A percentile compares a stretch with the other conserved stretches of the same genome.
Conservation (phyloP, 768 basidiomycete genomes). For the Mrakia frigida region DNA sequence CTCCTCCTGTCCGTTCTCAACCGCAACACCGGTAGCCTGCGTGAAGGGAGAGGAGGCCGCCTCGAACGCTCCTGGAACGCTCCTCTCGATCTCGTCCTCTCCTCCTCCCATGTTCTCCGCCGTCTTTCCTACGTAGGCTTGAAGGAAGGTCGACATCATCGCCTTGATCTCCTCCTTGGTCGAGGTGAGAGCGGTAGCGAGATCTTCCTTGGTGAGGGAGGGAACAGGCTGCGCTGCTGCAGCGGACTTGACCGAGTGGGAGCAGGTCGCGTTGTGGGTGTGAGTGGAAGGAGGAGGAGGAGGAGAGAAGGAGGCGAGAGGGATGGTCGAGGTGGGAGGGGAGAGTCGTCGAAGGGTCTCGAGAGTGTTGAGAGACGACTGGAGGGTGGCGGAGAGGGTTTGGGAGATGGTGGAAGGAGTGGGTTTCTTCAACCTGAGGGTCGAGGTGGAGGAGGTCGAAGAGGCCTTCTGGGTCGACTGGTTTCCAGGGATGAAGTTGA, state of each 20-base stretch:
- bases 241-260: background rate
- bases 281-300: too few relatives aligned
- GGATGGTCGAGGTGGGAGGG: constrained; percentile 12
- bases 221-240: background rate
- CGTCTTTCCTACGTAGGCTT: constrained; percentile 53
- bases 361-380: constrained; percentile 22
- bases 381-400: constrained; percentile 14
- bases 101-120: constrained; percentile 46
- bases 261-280: background rate
- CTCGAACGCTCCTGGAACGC: background rate
- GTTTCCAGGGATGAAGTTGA: background rate
- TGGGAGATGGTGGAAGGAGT: background rate
- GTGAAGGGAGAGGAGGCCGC: background rate
- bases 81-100: constrained; percentile 20
- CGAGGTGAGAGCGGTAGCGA: background rate
- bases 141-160: constrained; percentile 54
- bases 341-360: constrained; percentile 17
- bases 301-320: constrained; percentile 22
- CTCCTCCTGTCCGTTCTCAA: background rate
- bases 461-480: background rate
- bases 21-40: background rate
- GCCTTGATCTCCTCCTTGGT: constrained; percentile 42
- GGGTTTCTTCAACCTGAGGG: background rate
- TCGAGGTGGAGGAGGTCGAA: background rate
- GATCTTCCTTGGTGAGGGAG: constrained; percentile 12